These are phyloP conservation scores for Lachancea thermotolerans DNA, from an alignment of 805 yeast species.

Conservation along the genomic window DNA sequence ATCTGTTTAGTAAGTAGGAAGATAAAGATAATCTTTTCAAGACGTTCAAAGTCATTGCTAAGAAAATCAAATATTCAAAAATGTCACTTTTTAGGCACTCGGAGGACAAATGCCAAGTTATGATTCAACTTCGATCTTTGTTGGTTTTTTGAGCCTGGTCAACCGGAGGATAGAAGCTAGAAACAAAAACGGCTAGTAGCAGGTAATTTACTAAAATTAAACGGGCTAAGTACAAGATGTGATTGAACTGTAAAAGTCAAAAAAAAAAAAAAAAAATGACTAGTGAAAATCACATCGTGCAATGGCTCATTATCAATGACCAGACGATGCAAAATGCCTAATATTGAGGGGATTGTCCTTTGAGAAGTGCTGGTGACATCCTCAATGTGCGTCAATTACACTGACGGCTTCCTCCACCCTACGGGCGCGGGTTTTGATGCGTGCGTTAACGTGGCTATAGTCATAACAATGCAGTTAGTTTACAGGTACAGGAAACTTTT, in stretches of 20 bases:
- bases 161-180: background rate
- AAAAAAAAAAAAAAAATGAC: background rate
- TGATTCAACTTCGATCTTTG: background rate
- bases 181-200: background rate
- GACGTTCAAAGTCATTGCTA: background rate
- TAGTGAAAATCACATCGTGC: background rate
- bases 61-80: background rate
- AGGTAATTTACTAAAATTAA: background rate
- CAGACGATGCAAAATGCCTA: background rate
- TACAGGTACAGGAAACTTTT: background rate
- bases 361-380: no score
- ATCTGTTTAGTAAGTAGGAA: background rate
- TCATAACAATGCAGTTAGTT: constrained; percentile 3
- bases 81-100: no score
- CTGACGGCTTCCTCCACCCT: no score
- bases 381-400: no score
- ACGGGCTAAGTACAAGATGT: constrained; percentile 1
- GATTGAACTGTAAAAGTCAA: background rate
- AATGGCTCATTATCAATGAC: background rate
- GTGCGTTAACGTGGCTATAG: background rate
- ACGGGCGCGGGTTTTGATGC: background rate
- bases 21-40: background rate
- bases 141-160: background rate
- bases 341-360: no score
- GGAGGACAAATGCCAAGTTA: no score